phyloP scores from a whole-genome alignment of 306 rosid species.

The Luffa acutangula region DNA sequence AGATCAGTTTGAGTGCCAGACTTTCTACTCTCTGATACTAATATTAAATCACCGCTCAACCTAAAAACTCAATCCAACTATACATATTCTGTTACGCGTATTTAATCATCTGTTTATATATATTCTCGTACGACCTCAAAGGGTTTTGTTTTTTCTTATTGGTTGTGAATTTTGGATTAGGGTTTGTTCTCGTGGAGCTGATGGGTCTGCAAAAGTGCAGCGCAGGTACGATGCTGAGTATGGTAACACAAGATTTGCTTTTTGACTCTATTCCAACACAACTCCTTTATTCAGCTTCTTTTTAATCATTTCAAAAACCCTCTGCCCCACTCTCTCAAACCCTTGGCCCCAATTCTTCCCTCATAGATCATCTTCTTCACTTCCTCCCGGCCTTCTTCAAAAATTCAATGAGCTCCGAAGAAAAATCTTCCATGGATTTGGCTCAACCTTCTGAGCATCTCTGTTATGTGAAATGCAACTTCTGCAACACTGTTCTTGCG shows the following conservation, averaged over 20 bases:
- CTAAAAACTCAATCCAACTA: background rate
- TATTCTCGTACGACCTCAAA: too few species aligned
- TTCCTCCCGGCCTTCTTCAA: background rate
- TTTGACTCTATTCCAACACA: conserved; percentile 25
- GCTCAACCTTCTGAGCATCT: conserved; percentile 72
- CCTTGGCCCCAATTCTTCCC: background rate
- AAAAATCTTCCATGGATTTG: conserved; percentile 61
- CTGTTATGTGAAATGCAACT: conserved; percentile 96
- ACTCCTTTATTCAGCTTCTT: background rate
- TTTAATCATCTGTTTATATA: too few species aligned
- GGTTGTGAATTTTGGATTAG: background rate
- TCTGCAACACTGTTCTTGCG: conserved; percentile 94
- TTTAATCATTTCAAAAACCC: conserved; percentile 19
- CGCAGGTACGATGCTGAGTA: conserved; percentile 20
- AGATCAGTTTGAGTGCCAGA: too few species aligned
- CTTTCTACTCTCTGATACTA: too few species aligned
- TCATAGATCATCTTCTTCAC: background rate
- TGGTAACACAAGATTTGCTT: conserved; percentile 29
- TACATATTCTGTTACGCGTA: too few species aligned
- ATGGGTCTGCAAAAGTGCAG: conserved; percentile 33
- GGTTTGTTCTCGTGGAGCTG: conserved; percentile 14
- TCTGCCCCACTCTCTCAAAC: background rate
- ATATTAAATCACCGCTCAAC: background rate
- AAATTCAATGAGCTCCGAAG: conserved; percentile 46
- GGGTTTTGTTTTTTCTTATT: background rate